Evolutionary conservation across 73 alveolate genomes (phyloP).

Genomic region (Tetrahymena borealis): DNA sequence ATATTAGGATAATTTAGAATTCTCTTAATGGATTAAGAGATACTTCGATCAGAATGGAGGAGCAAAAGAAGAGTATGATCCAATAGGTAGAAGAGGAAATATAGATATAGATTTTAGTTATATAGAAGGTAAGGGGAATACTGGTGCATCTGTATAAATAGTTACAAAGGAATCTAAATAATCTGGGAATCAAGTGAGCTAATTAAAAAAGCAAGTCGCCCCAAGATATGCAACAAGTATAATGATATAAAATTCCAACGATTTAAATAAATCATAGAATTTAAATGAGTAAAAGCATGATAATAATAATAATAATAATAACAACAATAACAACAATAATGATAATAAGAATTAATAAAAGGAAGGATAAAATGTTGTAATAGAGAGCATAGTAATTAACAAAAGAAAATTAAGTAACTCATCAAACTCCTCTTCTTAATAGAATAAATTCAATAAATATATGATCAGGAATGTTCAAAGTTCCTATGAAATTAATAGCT

Average conservation of each 20-base stretch:
- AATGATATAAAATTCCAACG: background rate
- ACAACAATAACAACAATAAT: background rate
- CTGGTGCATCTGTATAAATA: background rate
- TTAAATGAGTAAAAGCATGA: background rate
- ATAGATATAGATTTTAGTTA: slow-evolving; percentile 13
- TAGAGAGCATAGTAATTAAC: background rate
- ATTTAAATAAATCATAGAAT: background rate
- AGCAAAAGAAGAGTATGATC: slow-evolving; percentile 36
- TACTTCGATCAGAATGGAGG: slow-evolving; percentile 15
- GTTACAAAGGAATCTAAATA: background rate
- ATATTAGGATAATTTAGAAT: slow-evolving; percentile 38
- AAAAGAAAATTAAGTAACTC: background rate
- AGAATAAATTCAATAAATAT: background rate
- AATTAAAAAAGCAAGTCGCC: background rate
- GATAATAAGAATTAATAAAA: background rate
- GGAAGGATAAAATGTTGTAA: background rate
- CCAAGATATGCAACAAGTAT: background rate
- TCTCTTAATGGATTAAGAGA: slow-evolving; percentile 26
- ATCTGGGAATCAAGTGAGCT: background rate
- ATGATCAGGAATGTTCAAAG: slow-evolving; percentile 15
- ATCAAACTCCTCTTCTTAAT: background rate
- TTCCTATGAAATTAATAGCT: slow-evolving; percentile 12
- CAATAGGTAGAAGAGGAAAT: slow-evolving; percentile 15
- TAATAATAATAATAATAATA: background rate
- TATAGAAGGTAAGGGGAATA: background rate